Conservation (phyloP, 495 filamentous ascomycete species). For the Pyrenula aspistea region DNA sequence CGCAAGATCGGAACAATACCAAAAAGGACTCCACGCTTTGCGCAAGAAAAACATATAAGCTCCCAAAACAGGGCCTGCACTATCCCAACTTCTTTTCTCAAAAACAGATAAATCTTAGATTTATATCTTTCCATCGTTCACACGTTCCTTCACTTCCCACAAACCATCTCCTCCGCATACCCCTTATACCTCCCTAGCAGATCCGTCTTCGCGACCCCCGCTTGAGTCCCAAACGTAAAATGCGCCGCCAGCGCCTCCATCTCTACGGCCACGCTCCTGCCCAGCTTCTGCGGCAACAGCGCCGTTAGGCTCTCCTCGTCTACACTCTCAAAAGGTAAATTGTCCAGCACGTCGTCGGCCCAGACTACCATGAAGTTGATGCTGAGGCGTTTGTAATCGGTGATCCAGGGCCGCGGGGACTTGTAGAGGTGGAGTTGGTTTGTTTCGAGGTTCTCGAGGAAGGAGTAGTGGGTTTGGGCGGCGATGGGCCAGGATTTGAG, state of each 20-base stretch:
- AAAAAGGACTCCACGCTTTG: too few relatives aligned
- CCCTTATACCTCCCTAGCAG: conserved; percentile 5
- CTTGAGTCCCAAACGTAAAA: conserved; percentile 5
- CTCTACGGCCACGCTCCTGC: background rate
- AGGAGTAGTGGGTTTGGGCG: conserved; percentile 37
- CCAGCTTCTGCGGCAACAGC: conserved; percentile 5
- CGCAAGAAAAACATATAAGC: too few relatives aligned
- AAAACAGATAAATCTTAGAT: too few relatives aligned
- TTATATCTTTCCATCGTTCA: too few relatives aligned
- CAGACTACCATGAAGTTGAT: conserved; percentile 36
- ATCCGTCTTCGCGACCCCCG: conserved; percentile 4
- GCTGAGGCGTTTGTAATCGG: conserved; percentile 27
- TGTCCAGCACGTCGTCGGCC: conserved; percentile 27
- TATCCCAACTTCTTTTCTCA: too few relatives aligned
- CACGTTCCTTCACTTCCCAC: background rate
- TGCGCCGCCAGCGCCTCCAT: conserved; percentile 1
- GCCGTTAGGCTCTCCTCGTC: conserved; percentile 14
- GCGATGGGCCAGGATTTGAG: conserved; percentile 31
- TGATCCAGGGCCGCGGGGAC: conserved; percentile 25
- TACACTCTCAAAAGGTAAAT: conserved; percentile 9
- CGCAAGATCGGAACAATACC: too few relatives aligned
- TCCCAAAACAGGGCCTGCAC: too few relatives aligned
- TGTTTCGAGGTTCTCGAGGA: conserved; percentile 32
- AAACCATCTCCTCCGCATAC: conserved; percentile 3
- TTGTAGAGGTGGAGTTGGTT: conserved; percentile 24